phyloP scores from a whole-genome alignment of 768 basidiomycete genomes.

The Trametes coccinea region DNA sequence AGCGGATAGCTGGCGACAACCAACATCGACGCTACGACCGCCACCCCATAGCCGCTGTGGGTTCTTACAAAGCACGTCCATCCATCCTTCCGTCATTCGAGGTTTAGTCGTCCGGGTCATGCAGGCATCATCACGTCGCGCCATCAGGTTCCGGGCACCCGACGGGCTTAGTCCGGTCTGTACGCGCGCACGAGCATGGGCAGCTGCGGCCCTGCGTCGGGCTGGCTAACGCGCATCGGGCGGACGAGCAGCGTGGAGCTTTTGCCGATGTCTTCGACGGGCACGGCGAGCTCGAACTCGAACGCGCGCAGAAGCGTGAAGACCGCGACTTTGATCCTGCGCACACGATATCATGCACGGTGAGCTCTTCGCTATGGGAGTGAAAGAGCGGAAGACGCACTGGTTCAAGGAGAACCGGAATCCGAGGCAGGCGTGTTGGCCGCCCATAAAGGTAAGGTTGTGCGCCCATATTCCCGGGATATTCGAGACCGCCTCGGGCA shows the following conservation, averaged over 20 bases:
- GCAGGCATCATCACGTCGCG: no score
- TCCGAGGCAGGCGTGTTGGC: constrained; percentile 65
- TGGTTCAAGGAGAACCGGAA: constrained; percentile 64
- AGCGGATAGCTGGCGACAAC: no score
- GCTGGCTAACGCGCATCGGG: constrained; percentile 20
- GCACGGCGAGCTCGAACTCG: constrained; percentile 31
- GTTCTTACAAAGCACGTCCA: no score
- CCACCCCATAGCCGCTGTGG: no score
- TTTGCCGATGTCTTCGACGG: constrained; percentile 24
- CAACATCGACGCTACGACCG: no score
- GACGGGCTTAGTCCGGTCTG: not conserved
- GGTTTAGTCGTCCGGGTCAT: no score
- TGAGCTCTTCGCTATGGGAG: not conserved
- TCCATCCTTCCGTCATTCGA: no score
- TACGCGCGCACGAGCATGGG: constrained; percentile 22
- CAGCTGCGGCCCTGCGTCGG: constrained; percentile 21
- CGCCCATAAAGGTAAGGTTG: constrained; percentile 61
- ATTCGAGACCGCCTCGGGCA: constrained; percentile 46
- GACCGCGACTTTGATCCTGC: constrained; percentile 33
- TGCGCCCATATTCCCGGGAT: constrained; percentile 66
- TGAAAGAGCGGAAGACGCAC: constrained; percentile 35
- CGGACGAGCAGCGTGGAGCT: constrained; percentile 25
- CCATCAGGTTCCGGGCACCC: not conserved
- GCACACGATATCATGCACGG: not conserved
- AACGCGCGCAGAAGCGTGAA: constrained; percentile 34